Evolutionary conservation across 139 green algal genomes (phyloP).

Genomic region (Ostreobium quekettii): DNA sequence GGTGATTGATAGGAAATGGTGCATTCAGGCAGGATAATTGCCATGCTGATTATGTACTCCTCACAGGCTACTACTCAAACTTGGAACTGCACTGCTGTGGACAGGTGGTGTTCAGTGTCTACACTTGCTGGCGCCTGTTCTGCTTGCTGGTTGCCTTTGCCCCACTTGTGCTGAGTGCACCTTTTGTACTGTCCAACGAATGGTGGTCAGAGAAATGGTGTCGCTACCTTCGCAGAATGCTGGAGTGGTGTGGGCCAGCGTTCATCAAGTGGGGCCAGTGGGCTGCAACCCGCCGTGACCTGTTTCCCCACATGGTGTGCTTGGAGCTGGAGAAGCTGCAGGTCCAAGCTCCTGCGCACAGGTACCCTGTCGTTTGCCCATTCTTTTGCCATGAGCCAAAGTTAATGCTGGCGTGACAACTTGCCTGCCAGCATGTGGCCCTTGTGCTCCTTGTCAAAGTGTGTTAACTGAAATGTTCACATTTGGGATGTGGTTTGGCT

Average conservation of each 20-base stretch:
- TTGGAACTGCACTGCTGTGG: neutral
- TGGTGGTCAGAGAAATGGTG: neutral
- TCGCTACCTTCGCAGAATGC: neutral
- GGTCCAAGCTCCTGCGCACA: slow-evolving; percentile 24
- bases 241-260: slow-evolving; percentile 37
- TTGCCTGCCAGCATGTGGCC: no score
- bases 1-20: neutral
- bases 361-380: slow-evolving; percentile 21
- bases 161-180: neutral
- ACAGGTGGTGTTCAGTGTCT: neutral
- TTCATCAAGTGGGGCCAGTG: slow-evolving; percentile 98
- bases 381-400: no score
- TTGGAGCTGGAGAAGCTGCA: slow-evolving; percentile 75
- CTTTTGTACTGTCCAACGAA: neutral
- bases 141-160: neutral
- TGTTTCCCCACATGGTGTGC: slow-evolving; percentile 86
- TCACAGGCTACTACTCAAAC: neutral
- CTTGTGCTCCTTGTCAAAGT: no score
- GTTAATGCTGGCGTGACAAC: no score
- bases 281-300: slow-evolving; percentile 86
- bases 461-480: no score
- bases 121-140: neutral
- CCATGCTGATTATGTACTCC: neutral
- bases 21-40: neutral
- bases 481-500: no score